Conservation (phyloP, 1,139 yeast species). For the Hemisphaericaspora xylofermentans region DNA sequence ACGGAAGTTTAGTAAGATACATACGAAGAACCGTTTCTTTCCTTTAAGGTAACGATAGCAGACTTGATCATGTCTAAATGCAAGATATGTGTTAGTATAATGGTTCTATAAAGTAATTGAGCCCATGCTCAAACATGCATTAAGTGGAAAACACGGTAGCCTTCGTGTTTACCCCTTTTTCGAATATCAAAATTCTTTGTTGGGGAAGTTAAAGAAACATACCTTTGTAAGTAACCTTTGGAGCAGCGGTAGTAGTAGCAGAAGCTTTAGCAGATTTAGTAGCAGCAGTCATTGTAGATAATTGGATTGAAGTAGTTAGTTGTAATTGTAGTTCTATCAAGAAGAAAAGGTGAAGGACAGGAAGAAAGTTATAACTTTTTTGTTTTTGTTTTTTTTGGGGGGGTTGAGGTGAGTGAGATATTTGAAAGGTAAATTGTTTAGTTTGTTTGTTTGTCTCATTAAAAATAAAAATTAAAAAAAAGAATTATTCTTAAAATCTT, state of each 20-base stretch:
- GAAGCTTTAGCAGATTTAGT: slow-evolving; percentile 23
- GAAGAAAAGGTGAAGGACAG: slow-evolving; percentile 1
- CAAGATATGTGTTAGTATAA: slow-evolving; percentile 2
- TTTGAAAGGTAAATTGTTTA: neutral
- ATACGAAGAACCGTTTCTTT: slow-evolving; percentile 78
- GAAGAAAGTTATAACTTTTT: slow-evolving; percentile 2
- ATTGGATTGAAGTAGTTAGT: slow-evolving; percentile 15
- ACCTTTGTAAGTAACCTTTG: slow-evolving; percentile 54
- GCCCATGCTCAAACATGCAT: no score
- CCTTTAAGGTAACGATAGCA: slow-evolving; percentile 71
- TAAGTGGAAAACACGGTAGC: no score
- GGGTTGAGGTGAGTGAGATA: neutral
- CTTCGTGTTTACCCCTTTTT: neutral
- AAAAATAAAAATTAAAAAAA: no score
- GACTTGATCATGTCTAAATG: slow-evolving; percentile 68
- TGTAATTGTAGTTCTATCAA: slow-evolving; percentile 4
- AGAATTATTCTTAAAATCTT: no score
- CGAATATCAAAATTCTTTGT: neutral
- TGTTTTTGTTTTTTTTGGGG: slow-evolving; percentile 3
- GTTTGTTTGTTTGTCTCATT: neutral
- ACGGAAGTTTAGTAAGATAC: slow-evolving; percentile 22
- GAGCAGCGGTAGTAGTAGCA: slow-evolving; percentile 28
- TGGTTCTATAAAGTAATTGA: neutral
- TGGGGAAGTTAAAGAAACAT: slow-evolving; percentile 20
- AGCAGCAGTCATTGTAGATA: slow-evolving; percentile 26